Percentiles rank a stretch among this genome's conserved stretches.
Conservation (phyloP, 345 rosid species). For the Lepidium africanum region DNA sequence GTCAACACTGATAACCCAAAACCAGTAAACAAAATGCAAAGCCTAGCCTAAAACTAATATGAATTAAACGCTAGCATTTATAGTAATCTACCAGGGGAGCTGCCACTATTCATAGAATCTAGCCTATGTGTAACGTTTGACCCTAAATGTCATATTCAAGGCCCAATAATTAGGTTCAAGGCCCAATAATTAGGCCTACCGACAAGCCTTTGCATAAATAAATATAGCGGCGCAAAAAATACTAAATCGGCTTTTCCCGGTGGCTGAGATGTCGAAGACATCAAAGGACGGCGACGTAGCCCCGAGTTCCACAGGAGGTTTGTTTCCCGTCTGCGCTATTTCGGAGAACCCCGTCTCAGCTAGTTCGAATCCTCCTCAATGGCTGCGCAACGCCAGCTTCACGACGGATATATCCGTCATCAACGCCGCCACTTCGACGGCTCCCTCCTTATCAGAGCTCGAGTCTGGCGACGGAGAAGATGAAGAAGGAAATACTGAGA, state of each 20-base stretch:
- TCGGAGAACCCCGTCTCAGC: constrained; percentile 17
- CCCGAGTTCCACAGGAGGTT: constrained; percentile 20
- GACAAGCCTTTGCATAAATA: not conserved
- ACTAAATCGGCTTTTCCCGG: not conserved
- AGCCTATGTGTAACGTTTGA: not conserved
- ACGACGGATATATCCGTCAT: constrained; percentile 53
- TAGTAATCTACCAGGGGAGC: no score
- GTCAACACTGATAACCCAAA: no score
- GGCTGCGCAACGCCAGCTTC: constrained; percentile 93
- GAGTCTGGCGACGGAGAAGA: constrained; percentile 29
- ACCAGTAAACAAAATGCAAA: no score
- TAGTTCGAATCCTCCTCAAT: constrained; percentile 30
- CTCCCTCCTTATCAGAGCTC: constrained; percentile 1
- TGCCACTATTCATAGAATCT: no score
- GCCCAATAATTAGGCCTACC: not conserved
- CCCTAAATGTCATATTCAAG: not conserved
- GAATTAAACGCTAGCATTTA: no score
- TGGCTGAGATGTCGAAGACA: constrained; percentile 17
- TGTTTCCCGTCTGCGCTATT: constrained; percentile 40
- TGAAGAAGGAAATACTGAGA: constrained; percentile 30
- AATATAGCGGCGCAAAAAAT: not conserved
- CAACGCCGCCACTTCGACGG: constrained; percentile 40
- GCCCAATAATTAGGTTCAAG: not conserved
- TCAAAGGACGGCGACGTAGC: constrained; percentile 22
- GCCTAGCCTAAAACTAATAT: no score